These are phyloP conservation scores for Colletotrichum somersetense DNA, from an alignment of 2,329 filamentous ascomycete genomes.

Conservation along the genomic window DNA sequence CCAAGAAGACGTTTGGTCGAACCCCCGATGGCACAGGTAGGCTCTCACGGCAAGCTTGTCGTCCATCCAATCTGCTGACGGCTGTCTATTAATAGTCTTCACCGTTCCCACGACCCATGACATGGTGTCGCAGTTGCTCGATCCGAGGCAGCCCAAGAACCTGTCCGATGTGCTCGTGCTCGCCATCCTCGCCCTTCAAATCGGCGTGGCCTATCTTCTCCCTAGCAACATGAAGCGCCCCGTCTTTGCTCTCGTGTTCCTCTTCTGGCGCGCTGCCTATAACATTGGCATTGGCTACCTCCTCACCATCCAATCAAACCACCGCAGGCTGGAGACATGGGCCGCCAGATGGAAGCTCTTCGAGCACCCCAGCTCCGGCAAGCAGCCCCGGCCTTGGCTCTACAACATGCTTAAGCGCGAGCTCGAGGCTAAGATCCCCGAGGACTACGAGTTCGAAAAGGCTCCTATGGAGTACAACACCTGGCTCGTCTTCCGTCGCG, in stretches of 20 bases:
- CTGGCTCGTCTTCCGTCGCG: slow-evolving; percentile 94
- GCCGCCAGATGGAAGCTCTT: slow-evolving; percentile 89
- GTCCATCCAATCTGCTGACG: slow-evolving; percentile 9
- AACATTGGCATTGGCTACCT: slow-evolving; percentile 95
- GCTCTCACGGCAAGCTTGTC: slow-evolving; percentile 51
- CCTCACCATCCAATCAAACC: slow-evolving; percentile 89
- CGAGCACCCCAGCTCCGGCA: slow-evolving; percentile 82
- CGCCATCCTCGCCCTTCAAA: slow-evolving; percentile 79
- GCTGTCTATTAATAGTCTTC: slow-evolving; percentile 84
- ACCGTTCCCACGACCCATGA: slow-evolving; percentile 96
- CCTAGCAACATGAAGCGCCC: slow-evolving; percentile 78
- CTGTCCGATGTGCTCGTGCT: slow-evolving; percentile 87
- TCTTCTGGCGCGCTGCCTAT: slow-evolving; percentile 93
- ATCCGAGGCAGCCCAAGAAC: slow-evolving; percentile 95
- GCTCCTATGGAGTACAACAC: slow-evolving; percentile 99
- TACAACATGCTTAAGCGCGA: slow-evolving; percentile 89
- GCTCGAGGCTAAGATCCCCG: slow-evolving; percentile 92
- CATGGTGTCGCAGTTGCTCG: slow-evolving; percentile 98
- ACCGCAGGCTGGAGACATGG: slow-evolving; percentile 88
- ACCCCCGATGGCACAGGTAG: slow-evolving; percentile 91
- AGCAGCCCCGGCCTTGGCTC: slow-evolving; percentile 84
- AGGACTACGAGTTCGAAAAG: slow-evolving; percentile 93
- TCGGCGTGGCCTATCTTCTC: slow-evolving; percentile 79
- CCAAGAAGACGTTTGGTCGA: slow-evolving; percentile 87
- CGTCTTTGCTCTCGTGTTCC: slow-evolving; percentile 84